phyloP scores from a whole-genome alignment of 495 filamentous ascomycete genomes.

The Aspergillus diversus region DNA sequence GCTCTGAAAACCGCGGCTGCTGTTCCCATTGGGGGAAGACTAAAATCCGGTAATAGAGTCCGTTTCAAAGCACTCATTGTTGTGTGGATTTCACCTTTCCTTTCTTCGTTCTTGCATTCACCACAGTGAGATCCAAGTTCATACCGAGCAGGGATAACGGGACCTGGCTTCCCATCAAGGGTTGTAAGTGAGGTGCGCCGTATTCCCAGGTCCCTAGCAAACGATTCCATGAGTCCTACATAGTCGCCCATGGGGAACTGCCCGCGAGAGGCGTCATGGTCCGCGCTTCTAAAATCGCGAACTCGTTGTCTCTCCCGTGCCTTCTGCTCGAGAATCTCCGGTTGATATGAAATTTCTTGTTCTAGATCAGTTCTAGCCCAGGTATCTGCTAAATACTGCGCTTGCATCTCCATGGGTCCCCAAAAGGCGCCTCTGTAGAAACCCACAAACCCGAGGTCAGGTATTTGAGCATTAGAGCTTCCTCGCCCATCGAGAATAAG shows the following conservation, averaged over 20 bases:
- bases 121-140: background rate
- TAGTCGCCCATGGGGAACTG: slow-evolving; percentile 87
- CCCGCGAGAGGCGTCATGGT: slow-evolving; percentile 45
- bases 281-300: slow-evolving; percentile 31
- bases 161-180: slow-evolving; percentile 26
- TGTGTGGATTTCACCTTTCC: slow-evolving; percentile 4
- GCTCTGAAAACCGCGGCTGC: slow-evolving; percentile 66
- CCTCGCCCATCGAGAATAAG: slow-evolving; percentile 69
- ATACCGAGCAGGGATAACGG: slow-evolving; percentile 45
- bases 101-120: background rate
- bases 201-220: slow-evolving; percentile 57
- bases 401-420: slow-evolving; percentile 87
- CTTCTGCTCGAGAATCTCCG: slow-evolving; percentile 22
- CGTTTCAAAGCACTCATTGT: slow-evolving; percentile 30
- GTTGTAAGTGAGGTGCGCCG: slow-evolving; percentile 19
- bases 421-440: slow-evolving; percentile 88
- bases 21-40: slow-evolving; percentile 17
- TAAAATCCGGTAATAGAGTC: slow-evolving; percentile 16
- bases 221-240: slow-evolving; percentile 73
- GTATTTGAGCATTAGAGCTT: slow-evolving; percentile 61
- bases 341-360: background rate
- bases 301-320: slow-evolving; percentile 30
- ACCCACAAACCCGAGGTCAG: slow-evolving; percentile 77
- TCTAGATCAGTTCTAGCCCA: slow-evolving; percentile 33
- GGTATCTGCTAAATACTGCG: slow-evolving; percentile 59